Evolutionary conservation across 2,329 filamentous ascomycete species (phyloP).

Genomic region (Fusarium bulbicola): DNA sequence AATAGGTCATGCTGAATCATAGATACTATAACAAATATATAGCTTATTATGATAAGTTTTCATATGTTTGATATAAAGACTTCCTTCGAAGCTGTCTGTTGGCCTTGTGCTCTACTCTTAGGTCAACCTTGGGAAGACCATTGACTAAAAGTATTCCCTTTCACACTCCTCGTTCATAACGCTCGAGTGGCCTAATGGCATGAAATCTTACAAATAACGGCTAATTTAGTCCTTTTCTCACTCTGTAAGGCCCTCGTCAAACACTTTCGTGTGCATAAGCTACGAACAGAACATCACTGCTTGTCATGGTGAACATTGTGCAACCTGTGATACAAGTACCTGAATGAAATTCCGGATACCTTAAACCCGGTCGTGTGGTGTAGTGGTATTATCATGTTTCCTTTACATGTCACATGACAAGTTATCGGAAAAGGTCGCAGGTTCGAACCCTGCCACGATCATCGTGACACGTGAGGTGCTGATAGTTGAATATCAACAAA

Average conservation of each 20-base stretch:
- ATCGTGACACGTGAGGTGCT: not conserved
- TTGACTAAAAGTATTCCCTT: not conserved
- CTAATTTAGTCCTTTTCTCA: not conserved
- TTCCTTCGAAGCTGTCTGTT: too few species aligned
- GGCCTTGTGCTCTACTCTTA: too few species aligned
- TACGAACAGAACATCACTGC: not conserved
- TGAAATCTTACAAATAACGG: not conserved
- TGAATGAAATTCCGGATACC: rapidly evolving
- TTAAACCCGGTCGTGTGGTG: not conserved
- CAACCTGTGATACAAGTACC: rapidly evolving
- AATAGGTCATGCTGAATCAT: too few species aligned
- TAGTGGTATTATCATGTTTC: not conserved
- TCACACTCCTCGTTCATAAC: not conserved
- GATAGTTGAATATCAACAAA: rapidly evolving
- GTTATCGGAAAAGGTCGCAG: not conserved
- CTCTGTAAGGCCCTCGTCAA: not conserved
- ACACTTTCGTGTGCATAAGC: not conserved
- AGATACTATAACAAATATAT: too few species aligned
- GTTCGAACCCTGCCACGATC: not conserved
- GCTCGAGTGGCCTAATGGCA: rapidly evolving
- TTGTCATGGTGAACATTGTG: not conserved
- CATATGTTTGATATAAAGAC: not conserved
- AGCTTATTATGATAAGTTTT: not conserved
- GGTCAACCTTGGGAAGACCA: not conserved
- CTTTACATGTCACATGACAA: not conserved